phyloP scores from a whole-genome alignment of 2,329 filamentous ascomycete genomes.

The Venturia asperata region DNA sequence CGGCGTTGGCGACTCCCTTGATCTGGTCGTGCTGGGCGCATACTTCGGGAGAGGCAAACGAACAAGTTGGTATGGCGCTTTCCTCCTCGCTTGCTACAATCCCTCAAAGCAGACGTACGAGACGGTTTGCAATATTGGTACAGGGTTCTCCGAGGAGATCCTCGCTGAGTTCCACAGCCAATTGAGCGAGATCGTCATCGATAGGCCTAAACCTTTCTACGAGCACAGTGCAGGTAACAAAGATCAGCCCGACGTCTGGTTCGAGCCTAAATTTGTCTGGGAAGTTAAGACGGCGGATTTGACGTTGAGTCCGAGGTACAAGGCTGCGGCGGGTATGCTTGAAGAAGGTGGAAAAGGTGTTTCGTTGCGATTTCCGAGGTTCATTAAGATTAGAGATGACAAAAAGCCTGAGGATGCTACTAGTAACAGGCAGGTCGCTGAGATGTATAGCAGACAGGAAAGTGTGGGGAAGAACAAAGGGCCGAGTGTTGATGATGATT shows the following conservation, averaged over 20 bases:
- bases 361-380: constrained; percentile 82
- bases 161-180: constrained; percentile 78
- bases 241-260: constrained; percentile 97
- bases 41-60: constrained; percentile 95
- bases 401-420: constrained; percentile 94
- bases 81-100: constrained; percentile 93
- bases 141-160: constrained; percentile 88
- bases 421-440: constrained; percentile 74
- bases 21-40: constrained; percentile 89
- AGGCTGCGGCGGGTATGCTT: constrained; percentile 78
- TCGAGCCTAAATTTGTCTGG: constrained; percentile 91
- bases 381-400: constrained; percentile 85
- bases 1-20: constrained; percentile 89
- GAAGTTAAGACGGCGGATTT: constrained; percentile 96
- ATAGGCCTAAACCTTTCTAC: constrained; percentile 91
- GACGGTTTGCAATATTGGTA: constrained; percentile 97
- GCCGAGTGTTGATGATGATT: constrained; percentile 87
- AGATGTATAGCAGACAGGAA: constrained; percentile 97
- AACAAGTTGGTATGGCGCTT: constrained; percentile 90
- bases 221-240: constrained; percentile 74
- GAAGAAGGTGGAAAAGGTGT: constrained; percentile 63
- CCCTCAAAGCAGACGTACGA: constrained; percentile 73
- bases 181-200: constrained; percentile 72
- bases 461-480: constrained; percentile 80
- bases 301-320: constrained; percentile 85